phyloP scores from a whole-genome alignment of 768 basidiomycete genomes.

The Macrolepiota fuliginosa region DNA sequence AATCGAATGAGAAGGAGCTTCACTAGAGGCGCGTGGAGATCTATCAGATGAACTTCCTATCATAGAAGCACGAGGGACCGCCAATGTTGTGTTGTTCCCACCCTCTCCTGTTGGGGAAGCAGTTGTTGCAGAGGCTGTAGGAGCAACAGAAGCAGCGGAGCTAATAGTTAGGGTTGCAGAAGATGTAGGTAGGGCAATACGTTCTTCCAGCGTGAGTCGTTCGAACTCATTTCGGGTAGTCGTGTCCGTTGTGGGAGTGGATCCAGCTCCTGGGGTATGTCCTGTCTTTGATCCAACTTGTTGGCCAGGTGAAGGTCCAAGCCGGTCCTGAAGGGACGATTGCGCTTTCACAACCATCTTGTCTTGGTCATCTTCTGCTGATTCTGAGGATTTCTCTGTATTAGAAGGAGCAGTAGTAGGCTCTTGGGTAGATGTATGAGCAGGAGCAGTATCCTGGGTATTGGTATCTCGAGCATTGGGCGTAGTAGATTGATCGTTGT shows the following conservation, averaged over 20 bases:
- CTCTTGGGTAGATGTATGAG: not conserved
- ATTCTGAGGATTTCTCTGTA: not conserved
- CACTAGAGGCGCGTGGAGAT: not conserved
- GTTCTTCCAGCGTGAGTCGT: conserved; percentile 6
- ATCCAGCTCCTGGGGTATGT: not conserved
- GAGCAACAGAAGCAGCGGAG: not conserved
- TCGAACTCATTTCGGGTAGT: conserved; percentile 1
- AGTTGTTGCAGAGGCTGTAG: not conserved
- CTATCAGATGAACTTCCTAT: not conserved
- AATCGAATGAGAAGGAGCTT: not conserved
- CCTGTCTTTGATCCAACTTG: not conserved
- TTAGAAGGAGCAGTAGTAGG: not conserved
- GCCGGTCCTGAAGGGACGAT: conserved; percentile 9
- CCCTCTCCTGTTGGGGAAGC: not conserved
- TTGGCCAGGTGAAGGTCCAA: conserved; percentile 5
- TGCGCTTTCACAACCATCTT: not conserved
- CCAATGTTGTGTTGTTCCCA: not conserved
- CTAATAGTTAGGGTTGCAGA: not conserved
- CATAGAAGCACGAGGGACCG: not conserved
- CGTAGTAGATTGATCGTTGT: not conserved
- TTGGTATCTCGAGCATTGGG: not conserved
- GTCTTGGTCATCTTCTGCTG: not conserved
- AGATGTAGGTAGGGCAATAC: conserved; percentile 1
- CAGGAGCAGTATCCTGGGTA: not conserved
- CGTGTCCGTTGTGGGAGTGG: not conserved